Base-by-base conservation (phyloP, 352 stramenopile species). In the Hyaloperonospora brassicae region DNA sequence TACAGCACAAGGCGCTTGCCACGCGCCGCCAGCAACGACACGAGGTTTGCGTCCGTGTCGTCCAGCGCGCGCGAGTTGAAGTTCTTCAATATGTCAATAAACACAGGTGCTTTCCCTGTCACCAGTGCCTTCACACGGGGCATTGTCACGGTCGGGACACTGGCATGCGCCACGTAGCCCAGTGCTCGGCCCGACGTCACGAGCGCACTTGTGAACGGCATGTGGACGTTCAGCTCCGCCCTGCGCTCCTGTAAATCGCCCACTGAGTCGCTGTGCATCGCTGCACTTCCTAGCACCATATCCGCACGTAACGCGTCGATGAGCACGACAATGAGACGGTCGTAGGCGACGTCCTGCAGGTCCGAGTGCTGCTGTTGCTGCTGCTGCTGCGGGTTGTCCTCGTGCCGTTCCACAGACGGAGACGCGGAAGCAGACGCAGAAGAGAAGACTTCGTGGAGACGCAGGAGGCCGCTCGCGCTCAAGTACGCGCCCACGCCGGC, bases 31-130 rank as follows among this genome's bases (percentile, higher is more conserved):
- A 95, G 58, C 25, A 82, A 41, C 30, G 76, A 66, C 24, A 95
- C 45, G 12, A 95, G 46, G 46, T 93, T 95, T 11, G 81, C 69
- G 22, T 93, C 79, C 0, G n/a, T n/a, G n/a, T 68, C 61, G 22
- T 49, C 64, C 21, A 95, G 64, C n/a, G 76, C 76, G 22, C 71
- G 84, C 2, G 86, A 94, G 52, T 95, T 92, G 51, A 95, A 93
- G 51, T 95, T 95, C 62, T 93, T 93, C 34, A 95, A 61, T 45
- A 95, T 86, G 57, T 95, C 86, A 57, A 95, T 93, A 71, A 95
- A 95, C 6, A 80, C 79, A 0, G 86, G 86, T 14, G 86, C 62
- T 57, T 87, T 89, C 23, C 86, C 86, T 8, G 86, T 93, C 42
- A 92, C 66, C 35, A 95, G 69, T 22, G 86, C 86, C 57, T 95